These are phyloP conservation scores for Epichloe typhina DNA, from an alignment of 2,329 filamentous ascomycete genomes.

Conservation along the genomic window DNA sequence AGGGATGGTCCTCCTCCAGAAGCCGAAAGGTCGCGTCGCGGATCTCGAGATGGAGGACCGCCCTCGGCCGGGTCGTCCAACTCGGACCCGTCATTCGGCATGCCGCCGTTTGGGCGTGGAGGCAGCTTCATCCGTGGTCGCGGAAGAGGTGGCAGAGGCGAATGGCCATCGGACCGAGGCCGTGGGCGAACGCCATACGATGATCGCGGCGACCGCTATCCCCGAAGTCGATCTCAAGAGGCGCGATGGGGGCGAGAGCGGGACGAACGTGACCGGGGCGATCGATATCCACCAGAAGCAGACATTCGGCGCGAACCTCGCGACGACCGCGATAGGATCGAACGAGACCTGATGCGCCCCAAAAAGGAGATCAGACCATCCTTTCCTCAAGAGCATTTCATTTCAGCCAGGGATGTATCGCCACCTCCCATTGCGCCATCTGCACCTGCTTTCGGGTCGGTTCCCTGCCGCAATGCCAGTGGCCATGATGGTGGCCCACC, in stretches of 20 bases:
- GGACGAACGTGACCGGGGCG: conserved; percentile 38
- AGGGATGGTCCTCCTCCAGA: conserved; percentile 53
- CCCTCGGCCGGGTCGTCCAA: conserved; percentile 58
- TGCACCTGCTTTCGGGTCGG: conserved; percentile 43
- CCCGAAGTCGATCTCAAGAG: conserved; percentile 52
- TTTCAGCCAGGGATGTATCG: conserved; percentile 37
- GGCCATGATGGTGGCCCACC: conserved; percentile 14
- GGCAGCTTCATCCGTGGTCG: conserved; percentile 44
- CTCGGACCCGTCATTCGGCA: conserved; percentile 50
- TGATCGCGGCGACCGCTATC: conserved; percentile 48
- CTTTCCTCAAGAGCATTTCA: conserved; percentile 32
- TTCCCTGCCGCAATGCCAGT: conserved; percentile 32
- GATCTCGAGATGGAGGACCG: conserved; percentile 56
- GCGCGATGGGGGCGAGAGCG: conserved; percentile 44
- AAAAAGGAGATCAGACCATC: conserved; percentile 37
- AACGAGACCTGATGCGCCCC: conserved; percentile 33
- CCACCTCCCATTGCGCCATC: conserved; percentile 45
- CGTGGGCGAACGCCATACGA: conserved; percentile 46
- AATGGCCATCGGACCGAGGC: conserved; percentile 32
- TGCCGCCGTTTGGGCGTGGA: conserved; percentile 38
- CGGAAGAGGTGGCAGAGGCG: conserved; percentile 30
- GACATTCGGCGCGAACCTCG: conserved; percentile 30
- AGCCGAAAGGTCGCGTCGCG: conserved; percentile 51
- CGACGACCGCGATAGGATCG: conserved; percentile 32
- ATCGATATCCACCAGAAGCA: conserved; percentile 26